Evolutionary conservation across 495 filamentous ascomycete species (phyloP).

Genomic region (Arthonia radiata): DNA sequence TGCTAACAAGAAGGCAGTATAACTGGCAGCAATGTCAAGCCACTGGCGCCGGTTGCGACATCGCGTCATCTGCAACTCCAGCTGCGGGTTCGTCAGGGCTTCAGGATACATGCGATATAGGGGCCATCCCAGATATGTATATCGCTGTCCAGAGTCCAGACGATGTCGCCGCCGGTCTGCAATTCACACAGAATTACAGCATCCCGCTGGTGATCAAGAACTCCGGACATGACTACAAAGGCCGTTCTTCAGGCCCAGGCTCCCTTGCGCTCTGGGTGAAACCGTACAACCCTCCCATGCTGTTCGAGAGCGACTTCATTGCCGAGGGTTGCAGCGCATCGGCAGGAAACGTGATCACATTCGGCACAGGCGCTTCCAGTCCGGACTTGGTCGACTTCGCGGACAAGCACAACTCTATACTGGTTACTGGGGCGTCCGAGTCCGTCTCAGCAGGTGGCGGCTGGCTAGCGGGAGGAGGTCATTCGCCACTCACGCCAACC

Average conservation of each 20-base stretch:
- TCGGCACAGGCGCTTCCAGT: constrained; percentile 6
- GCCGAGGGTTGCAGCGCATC: constrained; percentile 4
- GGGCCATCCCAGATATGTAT: too few relatives aligned
- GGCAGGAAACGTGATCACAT: constrained; percentile 4
- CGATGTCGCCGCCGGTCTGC: constrained; percentile 21
- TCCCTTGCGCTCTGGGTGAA: constrained; percentile 8
- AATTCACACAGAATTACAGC: constrained; percentile 26
- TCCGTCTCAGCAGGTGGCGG: constrained; percentile 16
- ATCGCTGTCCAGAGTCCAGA: constrained; percentile 4
- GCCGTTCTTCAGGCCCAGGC: constrained; percentile 5
- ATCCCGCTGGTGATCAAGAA: constrained; percentile 41
- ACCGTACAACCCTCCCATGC: constrained; percentile 4
- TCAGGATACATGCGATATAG: too few relatives aligned
- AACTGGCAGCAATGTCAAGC: too few relatives aligned
- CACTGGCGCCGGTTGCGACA: too few relatives aligned
- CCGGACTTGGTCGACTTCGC: constrained; percentile 9
- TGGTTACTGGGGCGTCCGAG: constrained; percentile 9
- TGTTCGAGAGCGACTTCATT: constrained; percentile 4
- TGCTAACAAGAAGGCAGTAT: too few relatives aligned
- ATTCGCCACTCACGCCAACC: constrained; percentile 15
- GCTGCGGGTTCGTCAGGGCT: too few relatives aligned
- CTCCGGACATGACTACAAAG: constrained; percentile 30
- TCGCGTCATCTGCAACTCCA: too few relatives aligned
- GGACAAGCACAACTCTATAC: constrained; percentile 8
- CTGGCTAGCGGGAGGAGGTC: constrained; percentile 19